Base-by-base conservation (phyloP, 2,329 filamentous ascomycete species). In the Fusarium bactridioides region DNA sequence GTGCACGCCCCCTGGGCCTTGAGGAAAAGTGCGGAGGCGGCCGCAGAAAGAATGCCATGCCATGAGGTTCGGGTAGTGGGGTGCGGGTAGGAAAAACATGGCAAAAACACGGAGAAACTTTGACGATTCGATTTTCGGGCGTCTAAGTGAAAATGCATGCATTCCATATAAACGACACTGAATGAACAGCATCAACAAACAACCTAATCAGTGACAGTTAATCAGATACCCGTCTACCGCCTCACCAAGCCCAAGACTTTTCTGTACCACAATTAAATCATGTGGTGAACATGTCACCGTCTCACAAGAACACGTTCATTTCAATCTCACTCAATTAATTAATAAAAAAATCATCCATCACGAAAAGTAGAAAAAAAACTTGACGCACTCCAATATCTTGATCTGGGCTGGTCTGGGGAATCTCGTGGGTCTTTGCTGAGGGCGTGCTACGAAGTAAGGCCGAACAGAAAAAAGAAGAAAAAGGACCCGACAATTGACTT, bases 401-500 rank as follows among this genome's bases (percentile, higher is more conserved):
- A 31, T 61, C 64, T 67, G 70, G 71, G 31, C 50, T 40, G 50
- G 63, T 80, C 78, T 74, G 79, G 79, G 79, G 79, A 80, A 79
- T 43, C 50, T 66, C 75, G 75, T 77, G 73, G 72, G 69, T 67
- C 72, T 38, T 27, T 41, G 55, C 45, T 61, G 55, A 61, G 53
- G 59, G 68, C 37, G 67, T 64, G 79, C 78, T 78, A 77, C 79
- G 78, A 80, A 70, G 78, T 79, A 80, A 78, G 69, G 79, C 79
- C 78, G 70, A 73, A 73, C 69, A 16, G 8, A n/a, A 21, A 15
- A 25, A 19, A 38, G 16, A 19, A 38, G 16, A 25, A 47, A 33
- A 50, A 50, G 31, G 47, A 33, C 41, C 41, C 41, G 21, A 48
- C 27, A 31, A 64, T 62, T 67, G 15, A 35, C 12, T 51, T 51